These are phyloP conservation scores for Powellomyces hirtus DNA, from an alignment of 192 early-diverging fungal genomes.

Conservation along the genomic window DNA sequence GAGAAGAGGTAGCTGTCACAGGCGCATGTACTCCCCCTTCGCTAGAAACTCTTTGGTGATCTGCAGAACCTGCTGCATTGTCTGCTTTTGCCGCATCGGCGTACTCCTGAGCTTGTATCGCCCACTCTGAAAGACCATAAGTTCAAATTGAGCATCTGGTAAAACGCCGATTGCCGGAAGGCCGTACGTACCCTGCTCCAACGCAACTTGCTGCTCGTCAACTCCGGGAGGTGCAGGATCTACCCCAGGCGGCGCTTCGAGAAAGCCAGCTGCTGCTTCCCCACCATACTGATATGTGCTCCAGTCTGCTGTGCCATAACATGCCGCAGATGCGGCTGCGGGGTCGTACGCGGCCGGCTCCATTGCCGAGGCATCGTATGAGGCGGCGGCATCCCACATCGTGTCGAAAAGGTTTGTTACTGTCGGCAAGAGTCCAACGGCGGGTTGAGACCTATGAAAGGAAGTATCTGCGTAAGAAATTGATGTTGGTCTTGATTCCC, in stretches of 20 bases:
- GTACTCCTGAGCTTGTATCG: neutral
- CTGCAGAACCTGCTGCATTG: neutral
- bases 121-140: neutral
- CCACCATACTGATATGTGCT: neutral
- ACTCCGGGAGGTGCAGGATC: neutral
- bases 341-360: neutral
- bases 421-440: too few species aligned
- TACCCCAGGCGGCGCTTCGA: neutral
- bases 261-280: neutral
- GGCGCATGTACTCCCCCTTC: too few species aligned
- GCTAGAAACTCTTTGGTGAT: neutral
- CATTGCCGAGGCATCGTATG: neutral
- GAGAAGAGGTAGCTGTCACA: neutral
- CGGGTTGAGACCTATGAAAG: too few species aligned
- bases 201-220: neutral
- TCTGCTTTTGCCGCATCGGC: neutral
- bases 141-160: neutral
- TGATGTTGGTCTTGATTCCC: too few species aligned
- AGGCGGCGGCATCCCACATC: neutral
- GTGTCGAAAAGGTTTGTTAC: neutral
- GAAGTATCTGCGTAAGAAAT: too few species aligned
- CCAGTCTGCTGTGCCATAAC: neutral
- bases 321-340: neutral
- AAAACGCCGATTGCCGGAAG: neutral
- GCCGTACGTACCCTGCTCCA: neutral